phyloP scores from a whole-genome alignment of 148 eudicot species.

The Limonium bicolor region DNA sequence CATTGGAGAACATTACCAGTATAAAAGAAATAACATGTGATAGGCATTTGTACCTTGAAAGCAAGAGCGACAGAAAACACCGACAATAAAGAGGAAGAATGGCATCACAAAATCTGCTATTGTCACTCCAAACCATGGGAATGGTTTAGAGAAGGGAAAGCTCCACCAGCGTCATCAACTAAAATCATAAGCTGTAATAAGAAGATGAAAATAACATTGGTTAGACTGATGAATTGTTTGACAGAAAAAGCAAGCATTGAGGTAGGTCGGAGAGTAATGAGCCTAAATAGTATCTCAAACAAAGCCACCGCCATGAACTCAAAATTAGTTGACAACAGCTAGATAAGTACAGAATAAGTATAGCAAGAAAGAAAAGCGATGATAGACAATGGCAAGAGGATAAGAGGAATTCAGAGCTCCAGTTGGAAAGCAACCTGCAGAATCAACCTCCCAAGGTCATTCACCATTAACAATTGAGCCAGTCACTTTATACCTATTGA shows the following conservation, averaged over 20 bases:
- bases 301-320: too few species aligned
- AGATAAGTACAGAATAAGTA: too few species aligned
- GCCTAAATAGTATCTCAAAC: too few species aligned
- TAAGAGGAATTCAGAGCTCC: background rate
- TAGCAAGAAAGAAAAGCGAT: too few species aligned
- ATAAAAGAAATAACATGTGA: background rate
- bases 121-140: slow-evolving; percentile 94
- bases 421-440: background rate
- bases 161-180: slow-evolving; percentile 87
- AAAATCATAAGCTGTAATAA: slow-evolving; percentile 61
- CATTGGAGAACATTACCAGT: background rate
- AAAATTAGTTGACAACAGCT: too few species aligned
- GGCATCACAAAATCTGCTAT: slow-evolving; percentile 92
- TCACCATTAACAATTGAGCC: too few species aligned
- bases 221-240: background rate
- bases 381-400: background rate
- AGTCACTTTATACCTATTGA: too few species aligned
- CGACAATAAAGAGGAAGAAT: slow-evolving; percentile 67
- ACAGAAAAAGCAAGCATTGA: background rate
- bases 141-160: slow-evolving; percentile 63
- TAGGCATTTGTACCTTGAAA: slow-evolving; percentile 36
- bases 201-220: background rate
- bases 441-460: too few species aligned
- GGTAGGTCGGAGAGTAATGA: background rate
- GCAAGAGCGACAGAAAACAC: slow-evolving; percentile 52